These are phyloP conservation scores for Usnea hakonensis DNA, from an alignment of 495 filamentous ascomycete genomes.

Conservation along the genomic window DNA sequence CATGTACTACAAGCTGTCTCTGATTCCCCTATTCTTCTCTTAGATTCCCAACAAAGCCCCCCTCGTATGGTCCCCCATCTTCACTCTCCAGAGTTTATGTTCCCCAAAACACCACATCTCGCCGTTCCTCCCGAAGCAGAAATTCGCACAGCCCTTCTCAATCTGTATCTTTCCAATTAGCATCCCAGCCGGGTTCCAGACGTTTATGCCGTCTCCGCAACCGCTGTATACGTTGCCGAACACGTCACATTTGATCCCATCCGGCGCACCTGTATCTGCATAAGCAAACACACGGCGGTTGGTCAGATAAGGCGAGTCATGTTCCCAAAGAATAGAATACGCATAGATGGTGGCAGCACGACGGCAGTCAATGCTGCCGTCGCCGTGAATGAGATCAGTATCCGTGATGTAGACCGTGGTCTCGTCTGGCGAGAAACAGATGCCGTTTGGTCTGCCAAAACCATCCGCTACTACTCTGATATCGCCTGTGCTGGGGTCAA, in stretches of 20 bases:
- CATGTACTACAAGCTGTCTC: neutral
- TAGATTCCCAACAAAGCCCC: constrained; percentile 23
- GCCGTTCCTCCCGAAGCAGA: constrained; percentile 49
- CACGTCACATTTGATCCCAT: constrained; percentile 42
- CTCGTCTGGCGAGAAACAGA: constrained; percentile 42
- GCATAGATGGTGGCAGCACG: constrained; percentile 26
- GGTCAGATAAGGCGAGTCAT: constrained; percentile 34
- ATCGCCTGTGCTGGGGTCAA: constrained; percentile 39
- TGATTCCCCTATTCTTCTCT: neutral
- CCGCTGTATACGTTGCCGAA: constrained; percentile 40
- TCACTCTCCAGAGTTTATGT: constrained; percentile 25
- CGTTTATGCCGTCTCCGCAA: constrained; percentile 40
- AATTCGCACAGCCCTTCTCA: constrained; percentile 40
- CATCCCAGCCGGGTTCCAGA: constrained; percentile 37
- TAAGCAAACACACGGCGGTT: constrained; percentile 54
- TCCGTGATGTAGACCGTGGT: constrained; percentile 45
- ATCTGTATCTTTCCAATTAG: constrained; percentile 46
- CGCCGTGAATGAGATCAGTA: constrained; percentile 33
- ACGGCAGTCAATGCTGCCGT: constrained; percentile 25
- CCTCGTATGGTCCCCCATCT: constrained; percentile 20
- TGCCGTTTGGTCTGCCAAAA: constrained; percentile 42
- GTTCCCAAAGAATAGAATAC: constrained; percentile 18
- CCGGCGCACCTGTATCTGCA: constrained; percentile 45
- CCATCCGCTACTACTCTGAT: constrained; percentile 45
- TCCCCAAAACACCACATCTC: constrained; percentile 33